Percentiles rank a stretch among this genome's conserved stretches.
These are phyloP conservation scores for Rheum nobile DNA, from an alignment of 148 eudicot species.

Conservation along the genomic window DNA sequence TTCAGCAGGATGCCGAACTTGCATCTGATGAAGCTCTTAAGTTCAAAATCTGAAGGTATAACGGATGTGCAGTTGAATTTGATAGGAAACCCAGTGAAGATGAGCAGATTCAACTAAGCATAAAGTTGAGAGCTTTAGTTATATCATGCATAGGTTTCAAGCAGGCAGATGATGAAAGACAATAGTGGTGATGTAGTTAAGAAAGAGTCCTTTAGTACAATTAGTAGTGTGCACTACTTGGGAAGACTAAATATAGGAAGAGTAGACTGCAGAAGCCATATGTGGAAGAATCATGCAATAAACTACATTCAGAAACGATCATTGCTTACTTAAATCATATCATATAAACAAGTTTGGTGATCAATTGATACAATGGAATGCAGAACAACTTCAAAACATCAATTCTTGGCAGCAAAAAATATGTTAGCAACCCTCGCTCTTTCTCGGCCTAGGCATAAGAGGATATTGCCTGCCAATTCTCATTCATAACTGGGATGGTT, in stretches of 20 bases:
- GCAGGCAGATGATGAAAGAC: not conserved
- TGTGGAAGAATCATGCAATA: no score
- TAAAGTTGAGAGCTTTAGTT: not conserved
- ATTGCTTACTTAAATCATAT: no score
- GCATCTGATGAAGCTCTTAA: not conserved
- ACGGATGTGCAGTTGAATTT: no score
- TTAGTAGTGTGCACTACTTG: no score
- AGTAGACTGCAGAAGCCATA: no score
- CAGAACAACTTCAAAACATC: not conserved
- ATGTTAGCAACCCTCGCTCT: no score
- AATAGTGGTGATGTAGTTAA: not conserved
- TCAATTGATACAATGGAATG: no score
- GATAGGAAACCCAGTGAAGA: not conserved
- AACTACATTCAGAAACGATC: no score
- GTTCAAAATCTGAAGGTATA: not conserved
- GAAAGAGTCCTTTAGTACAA: no score
- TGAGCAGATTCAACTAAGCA: not conserved
- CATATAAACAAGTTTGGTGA: no score
- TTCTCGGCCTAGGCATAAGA: not conserved
- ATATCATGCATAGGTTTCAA: not conserved
- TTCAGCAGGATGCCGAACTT: no score
- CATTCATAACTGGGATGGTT: not conserved
- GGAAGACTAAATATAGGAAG: no score
- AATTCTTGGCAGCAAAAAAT: not conserved
- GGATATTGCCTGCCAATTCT: not conserved